Percentiles rank a stretch among this genome's conserved stretches.
phyloP scores from a whole-genome alignment of 345 rosid species.

The Firmiana major region DNA sequence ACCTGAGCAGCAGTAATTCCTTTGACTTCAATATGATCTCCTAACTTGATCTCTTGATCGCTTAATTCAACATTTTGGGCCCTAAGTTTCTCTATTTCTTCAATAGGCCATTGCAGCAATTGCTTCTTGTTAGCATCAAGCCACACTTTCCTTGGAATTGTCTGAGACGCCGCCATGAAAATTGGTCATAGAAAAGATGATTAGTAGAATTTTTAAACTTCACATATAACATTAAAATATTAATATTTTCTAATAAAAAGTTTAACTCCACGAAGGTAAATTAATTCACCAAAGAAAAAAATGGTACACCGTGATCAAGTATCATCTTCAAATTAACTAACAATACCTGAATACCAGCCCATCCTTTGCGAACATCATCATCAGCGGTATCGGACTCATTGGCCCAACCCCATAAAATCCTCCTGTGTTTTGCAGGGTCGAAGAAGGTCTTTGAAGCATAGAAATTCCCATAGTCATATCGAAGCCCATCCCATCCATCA shows the following conservation, averaged over 20 bases:
- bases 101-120: conserved; percentile 68
- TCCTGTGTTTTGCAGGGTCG: conserved; percentile 42
- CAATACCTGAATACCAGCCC: conserved; percentile 85
- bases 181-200: no score
- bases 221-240: no score
- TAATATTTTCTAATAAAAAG: no score
- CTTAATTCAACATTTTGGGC: conserved; percentile 26
- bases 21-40: conserved; percentile 45
- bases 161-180: background rate
- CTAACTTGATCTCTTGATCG: conserved; percentile 29
- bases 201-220: no score
- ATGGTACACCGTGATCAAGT: no score
- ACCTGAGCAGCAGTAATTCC: conserved; percentile 81
- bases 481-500: conserved; percentile 73
- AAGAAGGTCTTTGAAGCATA: conserved; percentile 87
- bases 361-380: conserved; percentile 49
- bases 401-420: conserved; percentile 87
- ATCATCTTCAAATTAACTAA: background rate
- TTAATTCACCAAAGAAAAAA: no score
- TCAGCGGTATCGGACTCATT: conserved; percentile 58
- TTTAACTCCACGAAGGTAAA: no score
- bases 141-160: conserved; percentile 69
- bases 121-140: conserved; percentile 56
- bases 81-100: conserved; percentile 61
- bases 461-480: conserved; percentile 76